Percentiles rank a stretch among this genome's conserved stretches.
Conservation (phyloP, 257 asterid genomes). For the Parsonsia alboflavescens region DNA sequence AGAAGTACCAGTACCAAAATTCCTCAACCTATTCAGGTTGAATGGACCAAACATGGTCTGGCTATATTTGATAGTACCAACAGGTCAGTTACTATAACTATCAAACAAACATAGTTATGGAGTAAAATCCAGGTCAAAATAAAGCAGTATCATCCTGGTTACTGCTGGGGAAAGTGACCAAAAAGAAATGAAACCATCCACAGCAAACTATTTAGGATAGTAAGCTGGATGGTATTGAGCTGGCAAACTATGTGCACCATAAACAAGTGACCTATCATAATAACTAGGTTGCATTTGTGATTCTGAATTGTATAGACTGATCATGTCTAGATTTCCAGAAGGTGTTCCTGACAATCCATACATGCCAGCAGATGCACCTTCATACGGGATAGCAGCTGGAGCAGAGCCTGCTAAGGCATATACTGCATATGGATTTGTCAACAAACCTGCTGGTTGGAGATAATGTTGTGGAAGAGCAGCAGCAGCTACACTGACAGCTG, state of each 20-base stretch:
- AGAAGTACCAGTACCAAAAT: neutral
- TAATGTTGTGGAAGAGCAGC: conserved; percentile 29
- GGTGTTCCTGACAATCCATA: conserved; percentile 40
- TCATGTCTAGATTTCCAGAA: conserved; percentile 34
- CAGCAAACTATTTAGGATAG: conserved; percentile 44
- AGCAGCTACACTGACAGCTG: conserved; percentile 1
- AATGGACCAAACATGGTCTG: neutral
- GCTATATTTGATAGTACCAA: conserved; percentile 4
- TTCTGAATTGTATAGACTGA: conserved; percentile 36
- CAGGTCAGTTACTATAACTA: neutral
- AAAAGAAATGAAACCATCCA: conserved; percentile 20
- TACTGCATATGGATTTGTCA: conserved; percentile 43
- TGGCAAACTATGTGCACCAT: conserved; percentile 41
- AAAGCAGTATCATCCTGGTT: conserved; percentile 15
- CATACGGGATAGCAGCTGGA: conserved; percentile 36
- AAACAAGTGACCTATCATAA: conserved; percentile 34
- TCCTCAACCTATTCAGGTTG: neutral
- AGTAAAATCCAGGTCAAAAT: conserved; percentile 1
- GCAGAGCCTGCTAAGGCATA: conserved; percentile 37
- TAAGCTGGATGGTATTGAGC: conserved; percentile 46
- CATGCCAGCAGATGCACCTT: conserved; percentile 38
- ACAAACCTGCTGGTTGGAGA: conserved; percentile 31
- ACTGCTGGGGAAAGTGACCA: neutral
- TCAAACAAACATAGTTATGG: neutral
- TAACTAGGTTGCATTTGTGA: conserved; percentile 35